Evolutionary conservation across 2,329 filamentous ascomycete genomes (phyloP).

Genomic region (Hymenoscyphus infarciens): DNA sequence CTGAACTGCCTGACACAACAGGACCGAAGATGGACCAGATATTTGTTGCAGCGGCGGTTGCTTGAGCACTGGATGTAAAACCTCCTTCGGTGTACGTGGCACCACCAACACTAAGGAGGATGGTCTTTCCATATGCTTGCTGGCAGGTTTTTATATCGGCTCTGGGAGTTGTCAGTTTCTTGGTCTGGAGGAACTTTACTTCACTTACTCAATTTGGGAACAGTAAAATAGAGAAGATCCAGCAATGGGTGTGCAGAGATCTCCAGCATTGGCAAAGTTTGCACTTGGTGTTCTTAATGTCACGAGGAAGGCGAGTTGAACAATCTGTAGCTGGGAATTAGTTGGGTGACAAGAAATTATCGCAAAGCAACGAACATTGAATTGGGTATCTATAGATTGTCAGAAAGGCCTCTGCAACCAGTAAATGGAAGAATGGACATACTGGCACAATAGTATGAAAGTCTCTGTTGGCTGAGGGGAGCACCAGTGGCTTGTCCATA

Average conservation of each 20-base stretch:
- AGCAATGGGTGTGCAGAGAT: conserved; percentile 56
- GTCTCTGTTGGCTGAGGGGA: conserved; percentile 47
- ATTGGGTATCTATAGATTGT: conserved; percentile 39
- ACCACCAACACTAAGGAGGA: conserved; percentile 8
- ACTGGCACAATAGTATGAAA: conserved; percentile 59
- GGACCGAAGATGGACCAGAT: conserved; percentile 73
- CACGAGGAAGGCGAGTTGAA: conserved; percentile 61
- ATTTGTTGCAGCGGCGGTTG: conserved; percentile 53
- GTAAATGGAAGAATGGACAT: conserved; percentile 29
- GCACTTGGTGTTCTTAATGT: conserved; percentile 51
- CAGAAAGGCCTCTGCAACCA: conserved; percentile 13
- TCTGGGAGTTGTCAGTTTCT: conserved; percentile 8
- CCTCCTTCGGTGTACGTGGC: conserved; percentile 68
- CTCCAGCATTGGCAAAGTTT: conserved; percentile 63
- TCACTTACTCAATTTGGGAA: conserved; percentile 59
- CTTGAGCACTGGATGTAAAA: conserved; percentile 52
- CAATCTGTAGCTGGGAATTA: conserved; percentile 43
- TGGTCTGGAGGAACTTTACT: neutral
- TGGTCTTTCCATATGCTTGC: conserved; percentile 4
- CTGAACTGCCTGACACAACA: conserved; percentile 38
- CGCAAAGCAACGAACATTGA: conserved; percentile 40
- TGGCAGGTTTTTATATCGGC: conserved; percentile 16
- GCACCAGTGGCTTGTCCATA: conserved; percentile 43
- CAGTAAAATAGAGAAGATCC: conserved; percentile 59
- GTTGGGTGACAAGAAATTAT: neutral